Base-by-base conservation (phyloP, 495 filamentous ascomycete species). In the Podospora anserina region DNA sequence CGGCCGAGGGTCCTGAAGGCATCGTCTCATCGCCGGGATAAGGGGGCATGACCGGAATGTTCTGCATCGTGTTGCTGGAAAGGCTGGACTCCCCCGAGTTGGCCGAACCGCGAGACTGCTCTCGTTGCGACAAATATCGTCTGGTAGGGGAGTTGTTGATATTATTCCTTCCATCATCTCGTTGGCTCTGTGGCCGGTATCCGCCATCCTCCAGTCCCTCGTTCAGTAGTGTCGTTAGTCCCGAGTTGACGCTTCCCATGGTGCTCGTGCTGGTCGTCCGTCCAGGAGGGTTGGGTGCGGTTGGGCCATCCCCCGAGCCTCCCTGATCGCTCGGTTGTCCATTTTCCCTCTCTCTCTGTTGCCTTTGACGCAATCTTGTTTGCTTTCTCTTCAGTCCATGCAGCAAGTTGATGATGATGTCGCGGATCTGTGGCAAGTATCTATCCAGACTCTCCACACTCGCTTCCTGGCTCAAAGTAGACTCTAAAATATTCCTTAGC, bases 371-470 rank as follows among this genome's bases (percentile, higher is more conserved):
- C 71, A 99, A 77, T 69, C 90, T 91, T 67, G 94, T 92, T 72
- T 99, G 95, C 79, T 99, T 99, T 77, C 93, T 88, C 80, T 99
- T 99, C 49, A 99, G 79, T 2, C 95, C 95, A 77, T 98, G 94
- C 11, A 99, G 87, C 13, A 99, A 86, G 73, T 94, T 96, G 74
- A 99, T 97, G 75, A 99, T 99, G 69, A 99, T 99, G 77, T 99
- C 95, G 69, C 95, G 88, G 70, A 98, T 98, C 28, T 88, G 89
- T 0, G 95, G 95, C 32, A 99, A 84, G 77, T 93, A 98, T 70
- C 88, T 88, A 73, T 99, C 95, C 61, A 99, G 84, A 74, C 93
- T 97, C 73, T 93, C 89, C 34, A 92, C 86, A 71, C 91, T 97
- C 15, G 95, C 96, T 82, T 98, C 94, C 75, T 99, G 96, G 76